Evolutionary conservation across 306 rosid genomes (phyloP).

Genomic region (Quercus wislizeni): DNA sequence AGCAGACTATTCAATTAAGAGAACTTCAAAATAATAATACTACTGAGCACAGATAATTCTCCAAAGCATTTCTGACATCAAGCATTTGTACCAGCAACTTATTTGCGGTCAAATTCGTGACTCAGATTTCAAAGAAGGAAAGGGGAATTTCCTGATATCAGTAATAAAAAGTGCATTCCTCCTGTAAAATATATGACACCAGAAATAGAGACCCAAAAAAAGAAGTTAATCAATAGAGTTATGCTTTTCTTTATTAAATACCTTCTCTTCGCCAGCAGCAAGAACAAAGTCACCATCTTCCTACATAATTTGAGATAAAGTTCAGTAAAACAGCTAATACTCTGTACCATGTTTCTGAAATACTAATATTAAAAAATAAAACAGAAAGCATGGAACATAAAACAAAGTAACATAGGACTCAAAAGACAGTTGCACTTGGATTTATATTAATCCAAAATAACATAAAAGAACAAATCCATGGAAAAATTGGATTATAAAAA

Average conservation of each 20-base stretch:
- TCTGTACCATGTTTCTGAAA: conserved; percentile 6
- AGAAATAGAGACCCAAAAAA: conserved; percentile 10
- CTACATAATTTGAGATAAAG: conserved; percentile 41
- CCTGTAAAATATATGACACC: not conserved
- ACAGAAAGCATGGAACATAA: conserved; percentile 1
- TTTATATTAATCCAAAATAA: not conserved
- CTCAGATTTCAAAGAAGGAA: not conserved
- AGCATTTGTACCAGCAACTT: not conserved
- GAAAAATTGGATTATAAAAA: not conserved
- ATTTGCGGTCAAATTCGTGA: not conserved
- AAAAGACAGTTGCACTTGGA: not conserved
- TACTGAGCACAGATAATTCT: not conserved
- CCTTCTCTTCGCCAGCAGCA: conserved; percentile 77
- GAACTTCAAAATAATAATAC: not conserved
- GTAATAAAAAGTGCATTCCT: not conserved
- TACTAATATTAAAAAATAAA: not conserved
- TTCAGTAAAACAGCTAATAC: conserved; percentile 25
- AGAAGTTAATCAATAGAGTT: conserved; percentile 7
- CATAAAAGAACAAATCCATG: not conserved
- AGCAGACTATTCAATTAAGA: not conserved
- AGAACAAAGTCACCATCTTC: conserved; percentile 87
- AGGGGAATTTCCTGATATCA: not conserved
- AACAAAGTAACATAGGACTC: not conserved
- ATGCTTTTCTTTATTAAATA: conserved; percentile 19
- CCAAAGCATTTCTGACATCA: not conserved